Evolutionary conservation across 139 green algal genomes (phyloP).

Genomic region (Chlamydomonas asymmetrica): DNA sequence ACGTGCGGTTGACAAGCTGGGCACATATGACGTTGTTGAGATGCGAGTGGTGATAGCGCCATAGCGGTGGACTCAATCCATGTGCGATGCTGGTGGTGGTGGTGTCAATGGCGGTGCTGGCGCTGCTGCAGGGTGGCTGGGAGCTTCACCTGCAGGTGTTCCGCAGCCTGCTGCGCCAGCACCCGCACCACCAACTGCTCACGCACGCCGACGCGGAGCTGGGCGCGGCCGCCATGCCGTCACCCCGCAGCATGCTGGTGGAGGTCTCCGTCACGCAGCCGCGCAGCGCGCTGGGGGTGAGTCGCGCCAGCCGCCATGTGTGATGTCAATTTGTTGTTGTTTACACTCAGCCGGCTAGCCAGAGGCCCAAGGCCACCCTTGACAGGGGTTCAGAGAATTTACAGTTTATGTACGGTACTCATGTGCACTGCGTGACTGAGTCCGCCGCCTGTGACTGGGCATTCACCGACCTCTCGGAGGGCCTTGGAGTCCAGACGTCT

Average conservation of each 20-base stretch:
- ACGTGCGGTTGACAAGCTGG: not conserved
- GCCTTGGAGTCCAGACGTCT: no score
- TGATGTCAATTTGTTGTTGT: no score
- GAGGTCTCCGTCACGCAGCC: conserved; percentile 31
- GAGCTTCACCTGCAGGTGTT: conserved; percentile 32
- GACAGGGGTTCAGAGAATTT: not conserved
- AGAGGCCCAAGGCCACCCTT: not conserved
- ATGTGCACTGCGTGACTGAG: not conserved
- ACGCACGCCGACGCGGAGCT: conserved; percentile 21
- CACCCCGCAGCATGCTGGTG: conserved; percentile 34
- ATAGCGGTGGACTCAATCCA: no score
- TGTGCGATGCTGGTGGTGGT: no score
- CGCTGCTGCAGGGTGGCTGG: conserved; percentile 24
- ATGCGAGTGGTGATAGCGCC: not conserved
- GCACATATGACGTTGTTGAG: not conserved
- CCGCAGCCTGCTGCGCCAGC: conserved; percentile 27
- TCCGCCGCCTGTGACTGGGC: no score
- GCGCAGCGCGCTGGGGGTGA: not conserved
- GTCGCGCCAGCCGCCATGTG: no score
- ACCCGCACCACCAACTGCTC: conserved; percentile 22
- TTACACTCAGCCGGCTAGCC: no score
- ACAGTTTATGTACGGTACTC: not conserved
- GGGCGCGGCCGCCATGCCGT: conserved; percentile 28
- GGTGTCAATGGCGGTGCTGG: no score
- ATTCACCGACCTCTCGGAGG: no score